Evolutionary conservation across 2,329 filamentous ascomycete species (phyloP), one percentile per base, ranked within the genome.

Genomic region (Penicillium sp.): DNA sequence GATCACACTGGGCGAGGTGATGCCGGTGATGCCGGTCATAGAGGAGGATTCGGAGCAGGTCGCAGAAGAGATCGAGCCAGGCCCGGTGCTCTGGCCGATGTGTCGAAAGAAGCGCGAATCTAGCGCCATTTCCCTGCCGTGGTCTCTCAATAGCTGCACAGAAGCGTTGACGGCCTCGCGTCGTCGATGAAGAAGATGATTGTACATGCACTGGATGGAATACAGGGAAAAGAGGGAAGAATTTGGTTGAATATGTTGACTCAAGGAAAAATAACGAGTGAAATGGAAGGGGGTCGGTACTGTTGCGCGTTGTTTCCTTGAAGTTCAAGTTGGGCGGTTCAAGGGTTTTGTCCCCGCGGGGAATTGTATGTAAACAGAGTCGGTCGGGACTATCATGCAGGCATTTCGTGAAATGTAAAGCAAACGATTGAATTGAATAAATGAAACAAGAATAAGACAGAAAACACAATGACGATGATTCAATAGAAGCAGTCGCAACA

Each of bases 81-180:
- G 61, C 13, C 60, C 62, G 23, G 50, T 34, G 44, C 50, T 44
- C 36, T 62, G 58, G 51, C 59, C 58, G 52, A 66, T 54, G 46
- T 64, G 61, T 46, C 62, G 61, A 53, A 66, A 72, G 47, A 71
- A 69, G 47, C 68, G 68, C 51, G 65, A 57, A 50, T 72, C 69
- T 46, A 70, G 58, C 48, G 68, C 62, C 69, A 72, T 71, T 44
- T 67, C 63, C 61, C 61, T 63, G 52, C 60, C 64, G 44, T 58
- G 55, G 35, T 63, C 56, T 49, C 54, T 65, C 61, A 72, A 66
- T 58, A 70, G 63, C 56, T 69, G 65, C 56, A 64, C 59, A 62
- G 64, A 63, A 59, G 64, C 55, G 59, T 62, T 54, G 62, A 70
- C 58, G 58, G 65, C 60, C 47, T 70, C 67, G 53, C 66, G 67